These are phyloP conservation scores for Trichothecium roseum DNA, from an alignment of 2,329 filamentous ascomycete genomes.

Conservation along the genomic window DNA sequence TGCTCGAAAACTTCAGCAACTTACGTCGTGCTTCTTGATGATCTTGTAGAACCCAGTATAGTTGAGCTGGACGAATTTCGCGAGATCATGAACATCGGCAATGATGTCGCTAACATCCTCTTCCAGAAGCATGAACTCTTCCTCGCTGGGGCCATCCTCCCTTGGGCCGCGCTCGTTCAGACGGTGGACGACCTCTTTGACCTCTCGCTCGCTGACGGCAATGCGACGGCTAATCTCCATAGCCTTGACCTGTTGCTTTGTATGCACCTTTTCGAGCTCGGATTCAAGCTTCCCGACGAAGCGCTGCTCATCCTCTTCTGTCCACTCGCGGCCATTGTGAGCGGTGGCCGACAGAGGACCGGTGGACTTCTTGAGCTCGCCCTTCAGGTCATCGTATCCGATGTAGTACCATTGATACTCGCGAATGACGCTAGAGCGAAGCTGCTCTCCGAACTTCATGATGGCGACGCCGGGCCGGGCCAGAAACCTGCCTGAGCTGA, in stretches of 20 bases:
- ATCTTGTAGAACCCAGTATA: slow-evolving; percentile 99
- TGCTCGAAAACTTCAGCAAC: too few relatives aligned
- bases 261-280: slow-evolving; percentile 95
- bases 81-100: slow-evolving; percentile 93
- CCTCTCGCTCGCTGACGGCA: slow-evolving; percentile 77
- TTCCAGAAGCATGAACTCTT: slow-evolving; percentile 89
- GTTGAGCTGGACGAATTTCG: slow-evolving; percentile 96
- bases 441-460: slow-evolving; percentile 91
- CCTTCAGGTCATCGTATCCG: slow-evolving; percentile 89
- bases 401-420: slow-evolving; percentile 99
- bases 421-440: slow-evolving; percentile 89
- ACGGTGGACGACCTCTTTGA: slow-evolving; percentile 73
- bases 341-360: slow-evolving; percentile 31
- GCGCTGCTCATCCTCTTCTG: slow-evolving; percentile 78
- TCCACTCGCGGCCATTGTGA: slow-evolving; percentile 56
- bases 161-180: slow-evolving; percentile 52
- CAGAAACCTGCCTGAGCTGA: slow-evolving; percentile 17
- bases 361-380: slow-evolving; percentile 66
- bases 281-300: slow-evolving; percentile 82
- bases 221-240: slow-evolving; percentile 92
- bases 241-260: slow-evolving; percentile 93
- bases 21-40: slow-evolving; percentile 96
- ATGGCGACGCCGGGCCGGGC: slow-evolving; percentile 42
- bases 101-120: slow-evolving; percentile 96
- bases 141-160: slow-evolving; percentile 61